Conservation (phyloP, 805 yeast species). For the Wickerhamiella hasegawae region DNA sequence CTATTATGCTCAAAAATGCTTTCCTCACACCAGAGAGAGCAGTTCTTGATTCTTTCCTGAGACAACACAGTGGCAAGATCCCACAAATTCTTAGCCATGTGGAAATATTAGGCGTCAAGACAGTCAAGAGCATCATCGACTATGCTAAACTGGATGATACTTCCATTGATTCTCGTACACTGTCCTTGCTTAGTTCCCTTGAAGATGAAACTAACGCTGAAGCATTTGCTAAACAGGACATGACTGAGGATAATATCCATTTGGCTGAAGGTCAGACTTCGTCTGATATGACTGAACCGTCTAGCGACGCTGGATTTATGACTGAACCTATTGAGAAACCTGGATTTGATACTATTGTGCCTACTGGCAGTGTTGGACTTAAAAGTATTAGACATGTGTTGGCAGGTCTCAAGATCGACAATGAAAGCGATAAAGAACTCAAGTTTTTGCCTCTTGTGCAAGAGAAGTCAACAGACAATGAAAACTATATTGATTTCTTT, state of each 20-base stretch:
- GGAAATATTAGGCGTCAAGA: conserved; percentile 37
- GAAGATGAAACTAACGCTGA: too few relatives aligned
- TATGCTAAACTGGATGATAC: conserved; percentile 21
- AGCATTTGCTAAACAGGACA: too few relatives aligned
- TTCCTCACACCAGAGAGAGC: conserved; percentile 12
- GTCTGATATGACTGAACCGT: too few relatives aligned
- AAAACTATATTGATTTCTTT: conserved; percentile 43
- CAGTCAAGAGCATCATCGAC: conserved; percentile 22
- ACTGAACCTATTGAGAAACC: conserved; percentile 32
- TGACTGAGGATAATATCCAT: too few relatives aligned
- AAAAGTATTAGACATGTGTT: conserved; percentile 65
- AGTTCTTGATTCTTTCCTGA: conserved; percentile 11
- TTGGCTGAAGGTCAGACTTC: too few relatives aligned
- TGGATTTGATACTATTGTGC: conserved; percentile 33
- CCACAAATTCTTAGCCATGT: conserved; percentile 29
- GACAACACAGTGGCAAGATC: conserved; percentile 11
- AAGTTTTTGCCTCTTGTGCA: conserved; percentile 22
- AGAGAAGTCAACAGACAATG: conserved; percentile 21
- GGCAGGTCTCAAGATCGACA: conserved; percentile 29
- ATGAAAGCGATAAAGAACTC: conserved; percentile 11
- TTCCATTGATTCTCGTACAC: too few relatives aligned
- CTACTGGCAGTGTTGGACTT: conserved; percentile 67
- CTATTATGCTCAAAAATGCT: conserved; percentile 39
- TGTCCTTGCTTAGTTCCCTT: too few relatives aligned
- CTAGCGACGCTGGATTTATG: not conserved